A percentile compares a stretch with the other conserved stretches of the same genome.
Conservation (phyloP, 441 rosid species). For the Aleurites moluccanus region DNA sequence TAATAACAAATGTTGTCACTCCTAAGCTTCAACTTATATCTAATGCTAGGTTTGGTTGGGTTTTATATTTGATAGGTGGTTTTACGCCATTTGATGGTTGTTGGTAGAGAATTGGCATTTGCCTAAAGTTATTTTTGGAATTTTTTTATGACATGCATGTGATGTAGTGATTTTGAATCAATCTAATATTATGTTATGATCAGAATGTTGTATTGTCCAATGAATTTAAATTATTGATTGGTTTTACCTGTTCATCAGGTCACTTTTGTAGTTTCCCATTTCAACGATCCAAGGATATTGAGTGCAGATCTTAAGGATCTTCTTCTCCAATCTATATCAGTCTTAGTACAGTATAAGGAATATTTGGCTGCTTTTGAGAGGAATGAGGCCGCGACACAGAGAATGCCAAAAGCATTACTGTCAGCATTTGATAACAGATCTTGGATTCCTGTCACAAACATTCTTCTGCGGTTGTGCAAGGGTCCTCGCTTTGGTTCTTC, state of each 20-base stretch:
- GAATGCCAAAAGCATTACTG: constrained; percentile 76
- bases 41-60: not conserved
- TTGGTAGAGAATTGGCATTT: not conserved
- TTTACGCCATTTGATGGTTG: not conserved
- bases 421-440: constrained; percentile 96
- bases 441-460: constrained; percentile 95
- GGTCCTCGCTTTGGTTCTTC: constrained; percentile 82
- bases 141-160: constrained; percentile 9
- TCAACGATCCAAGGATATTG: constrained; percentile 88
- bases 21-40: not conserved
- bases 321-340: constrained; percentile 96
- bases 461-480: constrained; percentile 85
- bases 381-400: constrained; percentile 80
- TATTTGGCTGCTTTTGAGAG: constrained; percentile 81
- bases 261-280: constrained; percentile 86
- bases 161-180: not conserved
- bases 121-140: not conserved
- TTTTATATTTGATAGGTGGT: not conserved
- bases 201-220: not conserved
- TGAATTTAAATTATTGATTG: constrained; percentile 13
- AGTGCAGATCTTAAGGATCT: constrained; percentile 91
- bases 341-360: constrained; percentile 87
- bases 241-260: constrained; percentile 63
- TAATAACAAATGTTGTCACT: not conserved
- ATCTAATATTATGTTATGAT: constrained; percentile 13